phyloP scores from a whole-genome alignment of 495 filamentous ascomycete genomes.

The Daldinia concentrica region DNA sequence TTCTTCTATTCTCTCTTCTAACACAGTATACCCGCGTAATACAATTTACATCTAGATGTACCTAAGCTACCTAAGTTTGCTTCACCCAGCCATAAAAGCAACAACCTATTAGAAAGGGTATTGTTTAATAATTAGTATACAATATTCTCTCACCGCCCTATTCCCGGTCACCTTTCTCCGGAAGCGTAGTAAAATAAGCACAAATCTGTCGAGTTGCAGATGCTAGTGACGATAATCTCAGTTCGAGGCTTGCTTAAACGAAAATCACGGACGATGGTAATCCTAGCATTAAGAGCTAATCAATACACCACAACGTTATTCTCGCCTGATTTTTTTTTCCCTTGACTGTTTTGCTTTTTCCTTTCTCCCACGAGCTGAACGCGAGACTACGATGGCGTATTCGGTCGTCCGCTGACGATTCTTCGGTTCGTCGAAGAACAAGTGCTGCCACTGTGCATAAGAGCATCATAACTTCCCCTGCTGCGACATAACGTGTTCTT shows the following conservation, averaged over 20 bases:
- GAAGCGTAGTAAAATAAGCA: conserved; percentile 6
- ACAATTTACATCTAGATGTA: too few species aligned
- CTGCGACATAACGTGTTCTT: background rate
- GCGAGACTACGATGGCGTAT: background rate
- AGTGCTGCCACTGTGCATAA: background rate
- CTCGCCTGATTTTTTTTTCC: background rate
- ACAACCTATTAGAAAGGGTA: background rate
- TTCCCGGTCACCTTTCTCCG: background rate
- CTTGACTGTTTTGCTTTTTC: conserved; percentile 14
- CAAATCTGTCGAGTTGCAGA: conserved; percentile 24
- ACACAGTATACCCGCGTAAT: too few species aligned
- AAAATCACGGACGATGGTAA: background rate
- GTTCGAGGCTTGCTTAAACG: conserved; percentile 11
- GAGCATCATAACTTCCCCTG: background rate
- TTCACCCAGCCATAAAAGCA: background rate
- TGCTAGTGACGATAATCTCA: conserved; percentile 10
- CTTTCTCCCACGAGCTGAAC: conserved; percentile 5
- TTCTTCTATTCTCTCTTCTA: too few species aligned
- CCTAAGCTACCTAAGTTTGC: too few species aligned
- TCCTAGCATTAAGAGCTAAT: background rate
- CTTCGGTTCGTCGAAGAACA: background rate
- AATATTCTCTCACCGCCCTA: conserved; percentile 21
- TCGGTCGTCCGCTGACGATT: background rate
- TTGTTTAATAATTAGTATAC: background rate
- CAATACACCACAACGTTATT: background rate